These are phyloP conservation scores for Beauveria australis DNA, from an alignment of 2,329 filamentous ascomycete genomes.

Conservation along the genomic window DNA sequence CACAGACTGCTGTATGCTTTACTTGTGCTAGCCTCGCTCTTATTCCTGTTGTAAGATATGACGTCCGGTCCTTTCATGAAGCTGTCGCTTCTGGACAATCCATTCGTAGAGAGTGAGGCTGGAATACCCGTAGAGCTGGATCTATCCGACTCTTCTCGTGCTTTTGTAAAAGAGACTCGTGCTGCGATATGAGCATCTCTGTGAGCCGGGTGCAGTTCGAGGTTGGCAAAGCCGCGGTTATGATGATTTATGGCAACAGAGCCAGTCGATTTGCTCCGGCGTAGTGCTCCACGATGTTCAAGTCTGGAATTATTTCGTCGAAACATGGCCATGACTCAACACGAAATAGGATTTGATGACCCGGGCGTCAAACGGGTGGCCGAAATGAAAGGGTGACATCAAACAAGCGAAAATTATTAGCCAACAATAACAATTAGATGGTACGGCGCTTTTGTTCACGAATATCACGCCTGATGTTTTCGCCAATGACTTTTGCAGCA, in stretches of 20 bases:
- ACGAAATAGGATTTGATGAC: neutral
- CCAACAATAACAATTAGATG: constrained; percentile 3
- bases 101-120: neutral
- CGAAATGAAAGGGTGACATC: neutral
- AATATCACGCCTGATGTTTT: neutral
- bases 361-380: neutral
- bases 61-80: constrained; percentile 14
- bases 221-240: constrained; percentile 35
- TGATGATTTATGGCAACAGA: constrained; percentile 34
- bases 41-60: constrained; percentile 13
- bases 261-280: constrained; percentile 46
- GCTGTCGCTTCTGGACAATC: constrained; percentile 16
- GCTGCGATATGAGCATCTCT: constrained; percentile 57
- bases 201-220: constrained; percentile 40
- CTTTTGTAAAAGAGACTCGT: constrained; percentile 48
- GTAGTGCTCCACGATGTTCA: constrained; percentile 32
- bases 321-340: constrained; percentile 31
- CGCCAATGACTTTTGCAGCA: neutral
- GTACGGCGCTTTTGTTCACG: neutral
- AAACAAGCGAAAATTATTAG: neutral
- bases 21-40: constrained; percentile 15
- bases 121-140: neutral
- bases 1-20: constrained; percentile 20
- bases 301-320: constrained; percentile 39
- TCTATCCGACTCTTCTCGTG: constrained; percentile 19